Percentiles rank a stretch among this genome's conserved stretches.
Conservation (phyloP, 768 basidiomycete genomes). For the Lactarius akahatsu region DNA sequence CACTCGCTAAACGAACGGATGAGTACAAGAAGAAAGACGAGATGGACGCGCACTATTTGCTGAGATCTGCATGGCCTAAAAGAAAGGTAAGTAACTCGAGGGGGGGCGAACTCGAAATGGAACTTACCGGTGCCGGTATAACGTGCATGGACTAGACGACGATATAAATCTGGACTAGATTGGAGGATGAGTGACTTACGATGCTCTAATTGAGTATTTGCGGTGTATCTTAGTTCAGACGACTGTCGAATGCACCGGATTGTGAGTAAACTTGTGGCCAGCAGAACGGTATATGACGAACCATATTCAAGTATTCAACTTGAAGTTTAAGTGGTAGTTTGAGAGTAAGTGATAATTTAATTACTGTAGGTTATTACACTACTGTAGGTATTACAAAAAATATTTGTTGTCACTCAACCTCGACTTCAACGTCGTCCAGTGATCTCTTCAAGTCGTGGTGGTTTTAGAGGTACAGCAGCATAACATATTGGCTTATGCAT, state of each 20-base stretch:
- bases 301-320: constrained; percentile 15
- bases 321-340: background rate
- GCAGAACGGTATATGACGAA: constrained; percentile 26
- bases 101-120: background rate
- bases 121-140: constrained; percentile 91
- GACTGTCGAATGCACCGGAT: constrained; percentile 47
- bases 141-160: constrained; percentile 78
- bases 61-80: constrained; percentile 90
- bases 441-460: background rate
- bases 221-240: constrained; percentile 92
- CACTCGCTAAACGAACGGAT: constrained; percentile 67
- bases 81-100: constrained; percentile 22
- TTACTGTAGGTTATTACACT: background rate
- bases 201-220: constrained; percentile 94
- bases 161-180: constrained; percentile 25
- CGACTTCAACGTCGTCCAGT: background rate
- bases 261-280: constrained; percentile 3
- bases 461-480: background rate
- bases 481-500: background rate
- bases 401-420: constrained; percentile 4
- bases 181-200: constrained; percentile 50
- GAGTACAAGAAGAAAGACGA: constrained; percentile 24
- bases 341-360: background rate
- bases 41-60: constrained; percentile 73
- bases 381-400: background rate